Base-by-base conservation (phyloP, 1,284 basidiomycete genomes). In the Pholiota adiposa region DNA sequence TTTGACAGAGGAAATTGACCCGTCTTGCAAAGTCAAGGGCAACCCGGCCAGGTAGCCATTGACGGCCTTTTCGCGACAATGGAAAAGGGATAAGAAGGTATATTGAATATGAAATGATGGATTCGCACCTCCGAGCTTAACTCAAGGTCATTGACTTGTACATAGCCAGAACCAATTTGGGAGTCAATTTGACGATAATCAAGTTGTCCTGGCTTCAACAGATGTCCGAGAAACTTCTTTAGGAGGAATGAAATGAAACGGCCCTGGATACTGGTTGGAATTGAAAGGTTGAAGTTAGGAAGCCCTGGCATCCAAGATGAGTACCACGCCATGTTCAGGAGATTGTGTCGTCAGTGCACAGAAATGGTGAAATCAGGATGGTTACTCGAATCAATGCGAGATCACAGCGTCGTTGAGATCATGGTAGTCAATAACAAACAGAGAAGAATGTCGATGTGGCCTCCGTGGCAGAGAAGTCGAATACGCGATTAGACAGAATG, bases 201-300 rank as follows among this genome's bases (percentile, higher is more conserved):
- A 60, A 98, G 84, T 68, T 96, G 93, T 11, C 93, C 94, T 23
- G 92, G 92, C 69, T 90, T 89, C 63, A 98, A 83, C 63, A 97
- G 84, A 69, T 92, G 90, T 2, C 96, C 96, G 0, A 98, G 79
- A 2, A 88, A 84, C 63, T 89, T 88, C 78, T 89, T 92, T 63
- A 98, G 82, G 49, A 95, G 79, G 73, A 95, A 98, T 2, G 94
- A 94, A 29, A 98, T 82, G 75, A 98, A 95, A 53, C 93, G 87
- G 55, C 89, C 83, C 77, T 98, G 96, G 46, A 98, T 89, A 64
- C 86, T 84, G 4, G 92, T 85, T 6, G 96, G 93, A 16, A 97
- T 79, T 0, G 91, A 79, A 66, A 90, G 81, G 68, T 87, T 86
- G 69, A 90, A 77, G 51, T 80, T 81, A 16, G 89, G 87, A 52